Conservation (phyloP, 805 yeast genomes). For the Wickerhamomyces rabaulensis region DNA sequence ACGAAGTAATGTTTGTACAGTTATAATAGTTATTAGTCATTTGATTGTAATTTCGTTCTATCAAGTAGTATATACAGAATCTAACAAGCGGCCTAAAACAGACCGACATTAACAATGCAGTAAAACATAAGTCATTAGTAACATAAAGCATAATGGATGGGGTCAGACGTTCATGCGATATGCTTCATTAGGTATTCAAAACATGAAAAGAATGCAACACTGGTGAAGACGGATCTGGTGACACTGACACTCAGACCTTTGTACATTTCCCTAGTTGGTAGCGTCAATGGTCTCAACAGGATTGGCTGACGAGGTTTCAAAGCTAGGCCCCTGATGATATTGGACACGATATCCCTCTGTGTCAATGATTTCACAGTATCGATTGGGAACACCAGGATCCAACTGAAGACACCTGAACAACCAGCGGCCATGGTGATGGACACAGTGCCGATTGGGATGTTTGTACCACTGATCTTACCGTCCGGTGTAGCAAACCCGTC, state of each 20-base stretch:
- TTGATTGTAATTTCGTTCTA: neutral
- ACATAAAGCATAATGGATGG: neutral
- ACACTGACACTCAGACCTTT: slow-evolving; percentile 75
- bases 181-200: slow-evolving; percentile 65
- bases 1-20: slow-evolving; percentile 6
- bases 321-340: slow-evolving; percentile 52
- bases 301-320: slow-evolving; percentile 34
- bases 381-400: slow-evolving; percentile 73
- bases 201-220: slow-evolving; percentile 68
- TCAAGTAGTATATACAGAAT: neutral
- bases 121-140: neutral
- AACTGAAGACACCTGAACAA: slow-evolving; percentile 65
- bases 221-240: slow-evolving; percentile 64
- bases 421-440: slow-evolving; percentile 73
- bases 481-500: slow-evolving; percentile 16
- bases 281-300: slow-evolving; percentile 26
- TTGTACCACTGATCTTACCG: slow-evolving; percentile 30
- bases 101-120: neutral
- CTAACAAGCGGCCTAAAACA: neutral
- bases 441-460: slow-evolving; percentile 29
- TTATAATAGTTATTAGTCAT: too few relatives aligned
- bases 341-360: slow-evolving; percentile 69
- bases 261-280: slow-evolving; percentile 51
- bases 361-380: slow-evolving; percentile 75
- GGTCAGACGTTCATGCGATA: slow-evolving; percentile 28